Evolutionary conservation across 2,329 filamentous ascomycete genomes (phyloP).

Genomic region (Hymenoscyphus occultus): DNA sequence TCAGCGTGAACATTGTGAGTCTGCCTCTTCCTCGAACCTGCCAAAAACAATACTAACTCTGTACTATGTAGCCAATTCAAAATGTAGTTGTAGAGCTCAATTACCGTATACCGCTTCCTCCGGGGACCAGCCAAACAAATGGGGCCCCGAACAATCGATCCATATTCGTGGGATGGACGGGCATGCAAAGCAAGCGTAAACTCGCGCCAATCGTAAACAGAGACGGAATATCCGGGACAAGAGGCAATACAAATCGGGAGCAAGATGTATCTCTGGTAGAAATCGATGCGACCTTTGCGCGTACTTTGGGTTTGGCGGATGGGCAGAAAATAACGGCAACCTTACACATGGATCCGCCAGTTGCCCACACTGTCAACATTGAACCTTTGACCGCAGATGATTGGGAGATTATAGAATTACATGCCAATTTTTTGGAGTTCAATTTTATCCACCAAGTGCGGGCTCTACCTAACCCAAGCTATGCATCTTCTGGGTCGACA

Average conservation of each 20-base stretch:
- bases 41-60: background rate
- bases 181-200: slow-evolving; percentile 90
- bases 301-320: slow-evolving; percentile 71
- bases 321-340: slow-evolving; percentile 71
- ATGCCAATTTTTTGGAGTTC: slow-evolving; percentile 91
- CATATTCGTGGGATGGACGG: slow-evolving; percentile 92
- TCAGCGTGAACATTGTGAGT: slow-evolving; percentile 85
- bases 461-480: slow-evolving; percentile 82
- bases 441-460: slow-evolving; percentile 92
- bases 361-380: slow-evolving; percentile 93
- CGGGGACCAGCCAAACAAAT: slow-evolving; percentile 46
- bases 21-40: slow-evolving; percentile 2
- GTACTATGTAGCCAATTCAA: slow-evolving; percentile 67
- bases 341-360: slow-evolving; percentile 84
- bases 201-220: slow-evolving; percentile 69
- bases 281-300: slow-evolving; percentile 80
- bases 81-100: slow-evolving; percentile 94
- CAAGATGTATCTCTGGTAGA: slow-evolving; percentile 78
- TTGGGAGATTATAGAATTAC: slow-evolving; percentile 98
- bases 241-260: slow-evolving; percentile 59
- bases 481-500: slow-evolving; percentile 50
- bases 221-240: slow-evolving; percentile 64
- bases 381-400: slow-evolving; percentile 93
- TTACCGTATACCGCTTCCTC: slow-evolving; percentile 60
- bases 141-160: slow-evolving; percentile 57